Evolutionary conservation across 345 rosid species (phyloP), one percentile per base, ranked within the genome.

Genomic region (Erodium maritimum): DNA sequence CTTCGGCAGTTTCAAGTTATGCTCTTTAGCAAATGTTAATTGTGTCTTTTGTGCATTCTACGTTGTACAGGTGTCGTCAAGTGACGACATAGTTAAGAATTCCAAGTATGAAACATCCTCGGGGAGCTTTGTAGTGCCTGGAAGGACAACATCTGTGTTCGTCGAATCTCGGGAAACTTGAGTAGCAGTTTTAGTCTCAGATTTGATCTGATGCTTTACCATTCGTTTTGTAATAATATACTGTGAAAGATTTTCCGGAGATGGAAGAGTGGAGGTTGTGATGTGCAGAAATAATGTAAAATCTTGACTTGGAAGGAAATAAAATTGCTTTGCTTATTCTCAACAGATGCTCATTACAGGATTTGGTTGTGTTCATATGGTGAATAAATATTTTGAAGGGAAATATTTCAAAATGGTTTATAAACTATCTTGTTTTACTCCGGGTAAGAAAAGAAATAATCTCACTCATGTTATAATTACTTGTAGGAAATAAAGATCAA

Each of bases 91-190:
- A 19, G 88, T 86, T 17, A 85, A 82, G 63, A 77, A 53, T 52
- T 93, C 96, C 16, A 72, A 69, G 17, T 86, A 79, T 34, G 82
- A 86, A 19, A 57, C 87, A 51, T 65, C 81, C 42, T 73, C 80
- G 0, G 91, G 95, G 59, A 55, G 79, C 73, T 86, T 87, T 67
- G 59, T 61, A 10, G 70, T 89, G 56, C 95, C 96, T 0, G 71
- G 80, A 17, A 77, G 73, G 62, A 86, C 90, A 52, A 78, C 91
- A 13, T 52, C 87, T 1, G 96, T 93, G 53, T 86, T 89, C 59
- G 89, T 84, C 19, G 91, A 87, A 75, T 72, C 54, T 18, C 73
- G 86, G 61, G 50, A 67, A 67, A 62, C 17, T 42, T 71, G 71
- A 81, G 22, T 56, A 20, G n/a, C n/a, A n/a, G n/a, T n/a, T n/a